phyloP scores from a whole-genome alignment of 768 basidiomycete species.

The Russula dissimulans region DNA sequence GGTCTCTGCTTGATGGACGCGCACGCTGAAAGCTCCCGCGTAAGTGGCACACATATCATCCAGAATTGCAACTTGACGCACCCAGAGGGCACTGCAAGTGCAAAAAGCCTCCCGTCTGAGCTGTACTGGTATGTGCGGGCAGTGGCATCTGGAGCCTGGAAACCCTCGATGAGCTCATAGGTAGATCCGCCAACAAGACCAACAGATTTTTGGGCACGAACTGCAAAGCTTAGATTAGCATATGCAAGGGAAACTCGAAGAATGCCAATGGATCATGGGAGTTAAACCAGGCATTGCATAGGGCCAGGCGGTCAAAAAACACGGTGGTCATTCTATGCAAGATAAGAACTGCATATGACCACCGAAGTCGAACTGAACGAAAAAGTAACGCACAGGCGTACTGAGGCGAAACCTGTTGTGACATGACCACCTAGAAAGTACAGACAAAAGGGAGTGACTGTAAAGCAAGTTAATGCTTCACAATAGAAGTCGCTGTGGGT shows the following conservation, averaged over 20 bases:
- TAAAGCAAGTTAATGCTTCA: constrained; percentile 85
- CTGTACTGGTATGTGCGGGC: constrained; percentile 77
- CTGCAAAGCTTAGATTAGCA: constrained; percentile 33
- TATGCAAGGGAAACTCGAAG: constrained; percentile 14
- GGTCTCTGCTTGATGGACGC: constrained; percentile 67
- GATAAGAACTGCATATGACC: neutral
- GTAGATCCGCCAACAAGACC: constrained; percentile 77
- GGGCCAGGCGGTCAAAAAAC: neutral
- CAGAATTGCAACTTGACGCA: constrained; percentile 32
- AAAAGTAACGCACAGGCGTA: constrained; percentile 60
- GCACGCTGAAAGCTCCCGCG: constrained; percentile 41
- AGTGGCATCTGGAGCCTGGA: constrained; percentile 57
- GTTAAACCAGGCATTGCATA: neutral
- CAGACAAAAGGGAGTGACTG: constrained; percentile 22
- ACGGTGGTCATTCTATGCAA: neutral
- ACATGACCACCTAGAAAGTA: constrained; percentile 38
- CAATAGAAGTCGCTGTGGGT: neutral
- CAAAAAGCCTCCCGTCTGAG: constrained; percentile 78
- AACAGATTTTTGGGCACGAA: constrained; percentile 89
- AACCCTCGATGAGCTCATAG: constrained; percentile 57
- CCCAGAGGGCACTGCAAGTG: constrained; percentile 70
- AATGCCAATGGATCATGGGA: neutral
- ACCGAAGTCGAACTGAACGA: neutral
- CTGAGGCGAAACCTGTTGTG: constrained; percentile 69
- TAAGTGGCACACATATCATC: constrained; percentile 13